phyloP scores from a whole-genome alignment of 75 land plant genomes.

The Gnetum montanum region DNA sequence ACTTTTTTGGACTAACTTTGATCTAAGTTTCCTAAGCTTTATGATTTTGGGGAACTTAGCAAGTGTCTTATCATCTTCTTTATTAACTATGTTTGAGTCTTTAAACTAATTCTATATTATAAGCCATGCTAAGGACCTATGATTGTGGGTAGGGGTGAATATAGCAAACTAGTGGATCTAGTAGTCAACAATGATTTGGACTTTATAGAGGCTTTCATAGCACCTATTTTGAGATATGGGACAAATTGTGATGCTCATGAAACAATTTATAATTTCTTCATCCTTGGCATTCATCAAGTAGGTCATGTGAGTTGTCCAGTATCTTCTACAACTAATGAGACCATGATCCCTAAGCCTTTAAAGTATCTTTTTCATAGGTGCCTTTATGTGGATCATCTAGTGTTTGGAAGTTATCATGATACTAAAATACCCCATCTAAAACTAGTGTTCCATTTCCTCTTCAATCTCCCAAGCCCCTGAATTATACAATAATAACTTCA shows the following conservation, averaged over 20 bases:
- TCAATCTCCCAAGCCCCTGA: neutral
- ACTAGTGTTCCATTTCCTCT: neutral
- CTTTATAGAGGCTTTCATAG: neutral
- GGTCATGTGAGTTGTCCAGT: conserved; percentile 4
- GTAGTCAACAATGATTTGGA: neutral
- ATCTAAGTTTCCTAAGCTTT: neutral
- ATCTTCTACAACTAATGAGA: conserved; percentile 1
- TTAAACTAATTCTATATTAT: conserved; percentile 1
- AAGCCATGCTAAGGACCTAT: neutral
- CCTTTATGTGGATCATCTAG: neutral
- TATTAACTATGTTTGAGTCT: conserved; percentile 8
- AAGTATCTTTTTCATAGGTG: neutral
- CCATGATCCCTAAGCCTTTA: neutral
- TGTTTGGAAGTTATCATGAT: neutral
- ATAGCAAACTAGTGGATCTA: conserved; percentile 3
- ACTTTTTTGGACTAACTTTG: neutral
- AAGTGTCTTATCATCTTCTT: conserved; percentile 12
- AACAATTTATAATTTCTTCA: neutral
- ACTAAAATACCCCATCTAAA: neutral
- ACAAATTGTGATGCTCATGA: neutral
- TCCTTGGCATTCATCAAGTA: neutral
- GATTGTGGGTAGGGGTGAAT: conserved; percentile 7
- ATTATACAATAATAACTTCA: neutral
- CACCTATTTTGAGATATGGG: neutral
- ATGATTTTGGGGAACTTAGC: conserved; percentile 7